Evolutionary conservation across 768 basidiomycete species (phyloP), one percentile per base, ranked within the genome.

Genomic region (Termitomyces sp.): DNA sequence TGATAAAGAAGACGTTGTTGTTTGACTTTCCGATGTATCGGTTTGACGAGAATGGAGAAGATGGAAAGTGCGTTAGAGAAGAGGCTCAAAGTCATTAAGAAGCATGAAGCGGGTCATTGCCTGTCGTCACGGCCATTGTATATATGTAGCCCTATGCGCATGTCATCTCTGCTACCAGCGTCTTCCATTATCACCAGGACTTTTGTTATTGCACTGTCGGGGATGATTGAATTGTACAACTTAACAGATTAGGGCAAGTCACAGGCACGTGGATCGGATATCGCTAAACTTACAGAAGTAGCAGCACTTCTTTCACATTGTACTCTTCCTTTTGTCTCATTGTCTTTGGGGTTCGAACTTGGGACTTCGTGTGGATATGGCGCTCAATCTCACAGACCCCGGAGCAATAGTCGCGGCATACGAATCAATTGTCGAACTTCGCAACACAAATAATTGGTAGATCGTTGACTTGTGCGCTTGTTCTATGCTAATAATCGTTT

Each of bases 21-120:
- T 61, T 88, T 28, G 86, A 89, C 61, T 81, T 84, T 52, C 78
- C 83, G 8, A 75, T 87, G 60, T 89, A 81, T 66, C 70, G 71
- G 40, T 86, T 86, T 64, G 69, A 83, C 57, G 82, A 81, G 61
- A 66, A 67, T 12, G 77, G 64, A 58, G 81, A 64, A 59, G 82
- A 84, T 61, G 79, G 81, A 8, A 64, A 67, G 37, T 63, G 63
- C 5, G 49, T 35, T 3, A 50, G 49, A 25, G 35, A 39, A 27
- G 49, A 50, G 25, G 49, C 25, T 12, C 17, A 10, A 25, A 50
- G 49, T 25, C 21, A 27, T 39, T 16, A 49, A 35, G 35, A 39
- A n/a, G 17, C 10, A 5, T 39, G 23, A 39, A 27, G 32, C 37
- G 35, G 17, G 30, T 32, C 8, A 9, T 7, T 32, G 10, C 30